Percentiles rank a stretch among this genome's conserved stretches.
Evolutionary conservation across 345 rosid species (phyloP).

Genomic region (Gossypium ekmanianum): DNA sequence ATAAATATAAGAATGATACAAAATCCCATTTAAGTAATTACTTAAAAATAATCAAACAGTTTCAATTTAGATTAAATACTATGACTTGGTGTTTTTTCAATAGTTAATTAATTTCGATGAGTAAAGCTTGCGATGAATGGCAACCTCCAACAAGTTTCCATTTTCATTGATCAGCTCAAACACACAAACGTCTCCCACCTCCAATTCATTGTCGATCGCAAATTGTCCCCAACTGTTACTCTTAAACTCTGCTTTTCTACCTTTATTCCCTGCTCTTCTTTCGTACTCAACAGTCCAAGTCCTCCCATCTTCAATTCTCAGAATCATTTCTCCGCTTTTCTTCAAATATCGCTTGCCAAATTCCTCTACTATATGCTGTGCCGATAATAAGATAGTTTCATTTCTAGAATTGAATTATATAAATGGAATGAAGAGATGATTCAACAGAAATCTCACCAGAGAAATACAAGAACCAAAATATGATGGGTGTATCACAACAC

Average conservation of each 20-base stretch:
- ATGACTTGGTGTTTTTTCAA: no score
- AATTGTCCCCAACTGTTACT: neutral
- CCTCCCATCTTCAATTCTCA: conserved; percentile 10
- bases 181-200: conserved; percentile 12
- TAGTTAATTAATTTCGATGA: no score
- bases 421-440: neutral
- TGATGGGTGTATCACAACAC: neutral
- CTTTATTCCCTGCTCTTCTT: neutral
- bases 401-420: neutral
- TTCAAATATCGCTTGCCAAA: neutral
- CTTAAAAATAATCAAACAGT: no score
- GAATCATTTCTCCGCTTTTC: neutral
- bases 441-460: neutral
- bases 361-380: neutral
- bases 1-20: no score
- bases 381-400: neutral
- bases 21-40: no score
- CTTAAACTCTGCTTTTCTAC: neutral
- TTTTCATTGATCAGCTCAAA: neutral
- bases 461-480: neutral
- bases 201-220: conserved; percentile 3
- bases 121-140: neutral
- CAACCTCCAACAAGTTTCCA: neutral
- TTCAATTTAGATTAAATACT: no score
- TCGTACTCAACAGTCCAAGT: neutral